Conservation (phyloP, 169 alveolate species). For the Babesia ovis region DNA sequence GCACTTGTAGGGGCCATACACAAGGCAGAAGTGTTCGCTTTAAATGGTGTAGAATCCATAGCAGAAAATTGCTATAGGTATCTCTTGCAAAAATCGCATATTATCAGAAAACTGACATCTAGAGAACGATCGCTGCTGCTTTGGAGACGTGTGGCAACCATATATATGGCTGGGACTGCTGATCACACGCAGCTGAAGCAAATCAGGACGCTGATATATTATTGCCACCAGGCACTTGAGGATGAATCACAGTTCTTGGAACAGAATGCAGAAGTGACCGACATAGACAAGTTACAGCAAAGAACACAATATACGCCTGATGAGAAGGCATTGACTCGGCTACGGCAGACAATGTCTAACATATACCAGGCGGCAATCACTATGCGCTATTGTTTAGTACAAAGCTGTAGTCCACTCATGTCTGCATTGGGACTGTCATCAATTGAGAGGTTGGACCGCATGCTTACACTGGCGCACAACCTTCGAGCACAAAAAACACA, state of each 20-base stretch:
- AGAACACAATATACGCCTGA: too few relatives aligned
- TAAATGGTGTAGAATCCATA: not conserved
- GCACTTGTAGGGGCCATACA: slow-evolving; percentile 29
- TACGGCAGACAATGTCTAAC: slow-evolving; percentile 17
- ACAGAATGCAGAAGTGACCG: too few relatives aligned
- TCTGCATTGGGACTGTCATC: slow-evolving; percentile 7
- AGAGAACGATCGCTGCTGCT: slow-evolving; percentile 47
- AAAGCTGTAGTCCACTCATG: not conserved
- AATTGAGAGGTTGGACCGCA: slow-evolving; percentile 2
- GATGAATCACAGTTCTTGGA: not conserved
- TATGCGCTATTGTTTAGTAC: not conserved
- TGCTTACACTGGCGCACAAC: slow-evolving; percentile 12
- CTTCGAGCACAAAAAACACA: not conserved
- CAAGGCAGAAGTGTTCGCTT: slow-evolving; percentile 30
- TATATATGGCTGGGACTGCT: slow-evolving; percentile 17
- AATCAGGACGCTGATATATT: slow-evolving; percentile 9
- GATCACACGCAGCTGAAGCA: not conserved
- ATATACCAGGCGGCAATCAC: slow-evolving; percentile 22
- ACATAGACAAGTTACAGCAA: not conserved
- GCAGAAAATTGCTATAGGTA: not conserved
- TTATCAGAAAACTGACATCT: slow-evolving; percentile 3
- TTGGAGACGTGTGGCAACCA: slow-evolving; percentile 31
- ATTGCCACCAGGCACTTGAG: slow-evolving; percentile 4
- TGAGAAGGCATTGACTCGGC: not conserved
- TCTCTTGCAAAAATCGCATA: not conserved